Evolutionary conservation across 116 monocot genomes (phyloP), one percentile per base, ranked within the genome.

Genomic region (Posidonia oceanica): DNA sequence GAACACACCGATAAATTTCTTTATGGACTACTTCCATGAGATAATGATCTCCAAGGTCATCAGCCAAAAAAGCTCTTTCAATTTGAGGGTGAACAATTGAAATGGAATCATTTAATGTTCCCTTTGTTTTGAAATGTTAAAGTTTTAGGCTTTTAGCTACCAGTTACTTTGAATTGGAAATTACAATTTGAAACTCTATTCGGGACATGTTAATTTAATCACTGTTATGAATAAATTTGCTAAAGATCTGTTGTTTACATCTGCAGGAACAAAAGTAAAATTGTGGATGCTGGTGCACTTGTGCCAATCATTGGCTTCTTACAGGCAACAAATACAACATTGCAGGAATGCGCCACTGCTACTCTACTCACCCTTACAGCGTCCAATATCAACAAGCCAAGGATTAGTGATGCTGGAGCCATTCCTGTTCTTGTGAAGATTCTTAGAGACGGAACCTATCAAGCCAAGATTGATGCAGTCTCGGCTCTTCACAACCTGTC

Each of bases 401-500:
- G 54, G 52, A 88, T 92, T 10, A 76, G 78, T 29, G 66, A 83
- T 20, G 62, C 75, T 17, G 68, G 72, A 4, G 78, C 72, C 64
- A 80, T 92, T 39, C 88, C 84, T 37, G 69, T 80, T 52, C 80
- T 92, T 10, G 70, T 88, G 61, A 66, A 74, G 21, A 80, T 84
- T 42, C 76, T 92, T 7, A 64, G 38, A 39, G 54, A 71, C 15
- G 92, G 92, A 18, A 88, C 64, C 40, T 44, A 52, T 17, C 92
- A 92, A 76, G 81, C 92, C 11, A 86, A 76, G 67, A 58, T 71
- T 3, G 92, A 92, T 65, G 79, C 92, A 37, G 67, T 86, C 12
- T 79, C 68, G 80, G 76, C 92, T 52, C 84, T 92, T 37, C 82
- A 83, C 72, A 92, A 92, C 62, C 82, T 92, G 59, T 88, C 82